Conservation (phyloP, 352 stramenopile genomes). For the Globisporangium cederbergense region DNA sequence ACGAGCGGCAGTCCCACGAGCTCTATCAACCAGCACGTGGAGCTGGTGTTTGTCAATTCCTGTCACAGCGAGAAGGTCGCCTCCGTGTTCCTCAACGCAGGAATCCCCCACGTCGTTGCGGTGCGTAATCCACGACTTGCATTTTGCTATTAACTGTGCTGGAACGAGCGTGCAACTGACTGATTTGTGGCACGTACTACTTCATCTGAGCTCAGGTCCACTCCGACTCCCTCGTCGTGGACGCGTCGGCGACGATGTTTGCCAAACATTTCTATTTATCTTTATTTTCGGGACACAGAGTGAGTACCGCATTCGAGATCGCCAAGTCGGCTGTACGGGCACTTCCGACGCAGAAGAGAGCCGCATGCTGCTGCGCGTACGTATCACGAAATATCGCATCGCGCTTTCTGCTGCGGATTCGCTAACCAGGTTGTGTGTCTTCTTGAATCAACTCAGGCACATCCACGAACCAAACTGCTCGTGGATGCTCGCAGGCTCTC, state of each 20-base stretch:
- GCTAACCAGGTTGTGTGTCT: background rate
- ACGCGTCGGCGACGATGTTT: constrained; percentile 76
- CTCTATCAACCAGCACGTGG: constrained; percentile 26
- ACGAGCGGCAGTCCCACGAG: constrained; percentile 8
- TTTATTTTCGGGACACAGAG: constrained; percentile 69
- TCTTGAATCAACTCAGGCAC: constrained; percentile 31
- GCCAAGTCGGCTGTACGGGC: constrained; percentile 65
- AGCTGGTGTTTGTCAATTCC: constrained; percentile 83
- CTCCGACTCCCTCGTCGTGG: constrained; percentile 73
- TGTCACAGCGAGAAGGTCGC: constrained; percentile 87
- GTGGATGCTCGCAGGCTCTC: constrained; percentile 61
- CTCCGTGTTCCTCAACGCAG: constrained; percentile 84
- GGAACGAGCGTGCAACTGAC: background rate
- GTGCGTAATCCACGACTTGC: constrained; percentile 27
- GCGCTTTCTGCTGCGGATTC: background rate
- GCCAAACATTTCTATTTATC: constrained; percentile 85
- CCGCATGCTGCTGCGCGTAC: constrained; percentile 80
- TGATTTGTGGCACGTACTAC: background rate
- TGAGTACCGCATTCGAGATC: constrained; percentile 70
- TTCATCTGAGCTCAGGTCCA: constrained; percentile 35
- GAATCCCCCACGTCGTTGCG: constrained; percentile 90
- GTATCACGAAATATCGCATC: constrained; percentile 10
- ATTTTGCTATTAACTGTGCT: background rate
- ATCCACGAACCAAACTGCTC: constrained; percentile 66
- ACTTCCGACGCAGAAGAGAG: constrained; percentile 54